Conservation (phyloP, 371 early-diverging fungal species). For the Haplosporangium sp. region DNA sequence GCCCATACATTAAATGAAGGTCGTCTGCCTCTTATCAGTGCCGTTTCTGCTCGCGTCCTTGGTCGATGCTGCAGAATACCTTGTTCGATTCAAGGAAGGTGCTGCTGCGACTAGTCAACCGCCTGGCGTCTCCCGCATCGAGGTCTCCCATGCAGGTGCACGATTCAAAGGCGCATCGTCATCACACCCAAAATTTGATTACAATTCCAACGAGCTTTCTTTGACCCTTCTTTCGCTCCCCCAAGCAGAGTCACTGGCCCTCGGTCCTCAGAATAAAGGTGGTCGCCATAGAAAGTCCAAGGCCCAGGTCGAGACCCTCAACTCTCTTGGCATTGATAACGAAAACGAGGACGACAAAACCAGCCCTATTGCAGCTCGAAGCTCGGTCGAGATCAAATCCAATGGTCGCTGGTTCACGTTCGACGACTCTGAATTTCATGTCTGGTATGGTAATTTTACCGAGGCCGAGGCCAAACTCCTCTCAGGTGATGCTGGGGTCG, state of each 20-base stretch:
- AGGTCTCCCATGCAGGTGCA: conserved; percentile 11
- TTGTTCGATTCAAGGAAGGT: conserved; percentile 47
- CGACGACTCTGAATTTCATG: conserved; percentile 42
- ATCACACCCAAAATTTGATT: conserved; percentile 32
- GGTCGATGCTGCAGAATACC: conserved; percentile 45
- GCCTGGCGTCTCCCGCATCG: conserved; percentile 25
- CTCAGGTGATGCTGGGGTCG: conserved; percentile 35
- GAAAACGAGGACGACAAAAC: background rate
- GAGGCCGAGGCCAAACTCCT: conserved; percentile 39
- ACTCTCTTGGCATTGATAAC: conserved; percentile 2
- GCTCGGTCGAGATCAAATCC: conserved; percentile 29
- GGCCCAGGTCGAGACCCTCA: conserved; percentile 24
- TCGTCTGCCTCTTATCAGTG: conserved; percentile 30
- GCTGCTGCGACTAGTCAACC: background rate
- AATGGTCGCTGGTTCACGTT: conserved; percentile 53
- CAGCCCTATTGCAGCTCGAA: background rate
- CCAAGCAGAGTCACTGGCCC: conserved; percentile 26
- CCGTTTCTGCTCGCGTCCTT: conserved; percentile 42
- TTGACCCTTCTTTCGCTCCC: conserved; percentile 39
- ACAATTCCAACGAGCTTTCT: conserved; percentile 32
- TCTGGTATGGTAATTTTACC: conserved; percentile 53
- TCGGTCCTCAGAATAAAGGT: background rate
- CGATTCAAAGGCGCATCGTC: background rate
- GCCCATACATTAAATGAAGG: conserved; percentile 31
- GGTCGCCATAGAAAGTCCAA: conserved; percentile 38